These are phyloP conservation scores for Scleromitrula shiraiana DNA, from an alignment of 2,329 filamentous ascomycete species.

Conservation along the genomic window DNA sequence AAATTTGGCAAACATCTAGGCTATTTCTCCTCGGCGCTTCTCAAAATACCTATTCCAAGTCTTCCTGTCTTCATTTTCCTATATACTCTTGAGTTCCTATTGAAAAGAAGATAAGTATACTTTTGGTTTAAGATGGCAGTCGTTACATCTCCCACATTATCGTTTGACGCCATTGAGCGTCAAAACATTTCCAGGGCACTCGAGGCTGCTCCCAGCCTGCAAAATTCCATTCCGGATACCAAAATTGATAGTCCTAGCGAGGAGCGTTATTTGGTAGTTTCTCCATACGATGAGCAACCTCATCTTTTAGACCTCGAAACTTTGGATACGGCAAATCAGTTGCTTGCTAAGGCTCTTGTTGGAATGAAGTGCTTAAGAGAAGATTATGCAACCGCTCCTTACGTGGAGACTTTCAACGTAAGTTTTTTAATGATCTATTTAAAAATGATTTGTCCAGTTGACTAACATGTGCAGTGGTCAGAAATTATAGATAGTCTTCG, in stretches of 20 bases:
- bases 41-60: background rate
- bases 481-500: constrained; percentile 52
- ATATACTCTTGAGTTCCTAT: too few relatives aligned
- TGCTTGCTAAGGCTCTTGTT: constrained; percentile 66
- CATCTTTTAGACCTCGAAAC: constrained; percentile 68
- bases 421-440: background rate
- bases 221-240: background rate
- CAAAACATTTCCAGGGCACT: background rate
- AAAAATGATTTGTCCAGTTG: background rate
- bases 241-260: constrained; percentile 2
- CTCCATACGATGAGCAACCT: constrained; percentile 63
- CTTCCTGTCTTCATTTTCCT: too few relatives aligned
- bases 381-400: constrained; percentile 71
- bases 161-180: background rate
- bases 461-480: constrained; percentile 38
- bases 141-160: constrained; percentile 9
- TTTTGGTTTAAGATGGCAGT: constrained; percentile 10
- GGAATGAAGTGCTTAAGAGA: constrained; percentile 51
- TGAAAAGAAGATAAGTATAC: background rate
- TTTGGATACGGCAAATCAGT: constrained; percentile 55
- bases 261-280: constrained; percentile 49
- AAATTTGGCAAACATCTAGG: background rate
- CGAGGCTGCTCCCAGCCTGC: background rate
- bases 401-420: constrained; percentile 64
- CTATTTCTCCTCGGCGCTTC: background rate